These are phyloP conservation scores for Lentinula edodes DNA, from an alignment of 768 basidiomycete species.

Conservation along the genomic window DNA sequence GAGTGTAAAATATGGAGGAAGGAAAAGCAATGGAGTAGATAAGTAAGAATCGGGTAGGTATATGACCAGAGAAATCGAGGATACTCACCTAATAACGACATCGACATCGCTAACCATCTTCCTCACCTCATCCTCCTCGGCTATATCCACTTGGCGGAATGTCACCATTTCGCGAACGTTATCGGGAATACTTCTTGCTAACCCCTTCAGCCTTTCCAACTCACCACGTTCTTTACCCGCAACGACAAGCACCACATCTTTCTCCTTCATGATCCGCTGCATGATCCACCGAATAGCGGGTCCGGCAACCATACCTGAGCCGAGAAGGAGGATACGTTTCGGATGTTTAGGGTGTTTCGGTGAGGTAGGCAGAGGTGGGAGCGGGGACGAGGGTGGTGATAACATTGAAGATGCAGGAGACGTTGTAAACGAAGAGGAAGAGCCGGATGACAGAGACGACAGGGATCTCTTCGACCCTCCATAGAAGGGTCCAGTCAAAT, in stretches of 20 bases:
- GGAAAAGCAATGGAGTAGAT: not conserved
- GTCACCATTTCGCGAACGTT: constrained; percentile 33
- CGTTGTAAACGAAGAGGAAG: not conserved
- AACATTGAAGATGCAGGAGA: not conserved
- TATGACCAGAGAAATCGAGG: too few relatives aligned
- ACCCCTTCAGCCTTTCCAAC: not conserved
- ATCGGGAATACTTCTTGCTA: not conserved
- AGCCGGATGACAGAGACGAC: not conserved
- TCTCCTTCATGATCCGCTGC: constrained; percentile 25
- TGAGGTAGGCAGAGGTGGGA: not conserved
- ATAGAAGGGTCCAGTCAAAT: too few relatives aligned
- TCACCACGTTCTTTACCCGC: not conserved
- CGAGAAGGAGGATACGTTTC: constrained; percentile 75
- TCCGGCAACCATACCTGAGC: constrained; percentile 94
- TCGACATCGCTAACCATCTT: constrained; percentile 60
- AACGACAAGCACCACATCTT: constrained; percentile 54
- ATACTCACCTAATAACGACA: constrained; percentile 71
- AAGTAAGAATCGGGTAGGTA: not conserved
- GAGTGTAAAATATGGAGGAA: not conserved
- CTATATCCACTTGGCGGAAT: constrained; percentile 56
- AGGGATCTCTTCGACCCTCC: not conserved
- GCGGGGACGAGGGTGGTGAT: not conserved
- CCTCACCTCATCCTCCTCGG: constrained; percentile 35
- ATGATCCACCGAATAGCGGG: constrained; percentile 79
- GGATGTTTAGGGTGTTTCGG: constrained; percentile 22